Base-by-base conservation (phyloP, 495 filamentous ascomycete genomes). In the Daldinia grandis region DNA sequence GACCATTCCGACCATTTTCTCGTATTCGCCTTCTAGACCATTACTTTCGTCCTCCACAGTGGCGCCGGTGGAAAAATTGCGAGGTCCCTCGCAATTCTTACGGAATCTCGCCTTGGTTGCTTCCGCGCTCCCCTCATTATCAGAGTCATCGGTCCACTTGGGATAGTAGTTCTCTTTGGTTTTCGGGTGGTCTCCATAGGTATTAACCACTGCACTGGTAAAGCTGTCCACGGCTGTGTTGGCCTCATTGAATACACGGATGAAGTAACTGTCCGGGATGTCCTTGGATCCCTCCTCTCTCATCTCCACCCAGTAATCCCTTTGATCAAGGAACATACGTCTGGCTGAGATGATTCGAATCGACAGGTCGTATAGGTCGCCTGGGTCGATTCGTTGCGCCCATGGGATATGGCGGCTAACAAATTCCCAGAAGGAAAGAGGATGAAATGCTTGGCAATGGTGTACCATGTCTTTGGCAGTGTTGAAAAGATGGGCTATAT, bases 111-210 rank as follows among this genome's bases (percentile, higher is more conserved):
- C n/a, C 6, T 35, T 35, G 30, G 28, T 17, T 33, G 4, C 40
- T 27, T 47, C 42, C 0, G 42, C 47, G 1, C 12, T 35, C 1
- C 49, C 44, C 33, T 62, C 59, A 27, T 62, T 62, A 14, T 62
- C 59, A 14, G 59, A 54, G 44, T 53, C 47, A 12, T 25, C 14
- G 1, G 47, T 53, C 59, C 59, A 62, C 30, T 54, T 31, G 7
- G 58, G 58, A 38, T 53, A 62, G 38, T 17, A 53, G 12, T 5
- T n/a, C 17, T 62, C 44, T 38, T 44, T n/a, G 44, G 7, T 24
- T 4, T 47, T n/a, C 19, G 59, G n/a, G 30, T 25, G 1, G 8
- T 3, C 0, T 7, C 28, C 44, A 21, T 62, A 62, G 1, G 33
- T 40, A 15, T 37, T 19, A 10, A 35, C 28, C 21, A 50, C 17